These are phyloP conservation scores for Endotrypanum monterogeii DNA, from an alignment of 208 protist species.

Conservation along the genomic window DNA sequence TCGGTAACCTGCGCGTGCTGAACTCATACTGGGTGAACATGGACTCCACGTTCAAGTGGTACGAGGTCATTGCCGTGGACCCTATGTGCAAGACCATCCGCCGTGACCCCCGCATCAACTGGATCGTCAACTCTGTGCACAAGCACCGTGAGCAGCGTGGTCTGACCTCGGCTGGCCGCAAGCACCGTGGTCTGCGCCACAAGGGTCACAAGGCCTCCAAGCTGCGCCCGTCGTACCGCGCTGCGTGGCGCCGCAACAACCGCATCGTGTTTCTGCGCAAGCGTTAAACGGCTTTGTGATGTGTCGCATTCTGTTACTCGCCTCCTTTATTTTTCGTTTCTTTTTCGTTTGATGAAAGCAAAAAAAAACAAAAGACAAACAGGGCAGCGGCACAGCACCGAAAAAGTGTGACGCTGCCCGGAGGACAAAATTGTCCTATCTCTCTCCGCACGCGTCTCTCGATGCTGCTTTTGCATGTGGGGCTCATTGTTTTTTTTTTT, in stretches of 20 bases:
- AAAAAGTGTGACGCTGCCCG: background rate
- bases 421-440: background rate
- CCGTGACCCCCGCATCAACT: conserved; percentile 99
- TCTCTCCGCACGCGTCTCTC: background rate
- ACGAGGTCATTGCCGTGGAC: conserved; percentile 99
- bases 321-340: conserved; percentile 20
- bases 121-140: conserved; percentile 97
- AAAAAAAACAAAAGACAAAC: background rate
- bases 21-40: conserved; percentile 99
- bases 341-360: conserved; percentile 14
- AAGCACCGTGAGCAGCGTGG: conserved; percentile 98
- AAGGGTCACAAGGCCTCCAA: conserved; percentile 96
- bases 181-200: conserved; percentile 95
- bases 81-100: conserved; percentile 97
- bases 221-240: conserved; percentile 95
- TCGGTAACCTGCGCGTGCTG: conserved; percentile 98
- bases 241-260: conserved; percentile 99
- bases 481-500: background rate
- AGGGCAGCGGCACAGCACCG: background rate
- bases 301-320: background rate
- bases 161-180: conserved; percentile 97
- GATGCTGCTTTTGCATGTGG: background rate
- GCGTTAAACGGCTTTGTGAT: conserved; percentile 53
- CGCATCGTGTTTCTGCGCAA: conserved; percentile 94
- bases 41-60: conserved; percentile 98